Evolutionary conservation across 129 eudicot genomes (phyloP), one percentile per base, ranked within the genome.

Genomic region (Smallanthus sonchifolius): DNA sequence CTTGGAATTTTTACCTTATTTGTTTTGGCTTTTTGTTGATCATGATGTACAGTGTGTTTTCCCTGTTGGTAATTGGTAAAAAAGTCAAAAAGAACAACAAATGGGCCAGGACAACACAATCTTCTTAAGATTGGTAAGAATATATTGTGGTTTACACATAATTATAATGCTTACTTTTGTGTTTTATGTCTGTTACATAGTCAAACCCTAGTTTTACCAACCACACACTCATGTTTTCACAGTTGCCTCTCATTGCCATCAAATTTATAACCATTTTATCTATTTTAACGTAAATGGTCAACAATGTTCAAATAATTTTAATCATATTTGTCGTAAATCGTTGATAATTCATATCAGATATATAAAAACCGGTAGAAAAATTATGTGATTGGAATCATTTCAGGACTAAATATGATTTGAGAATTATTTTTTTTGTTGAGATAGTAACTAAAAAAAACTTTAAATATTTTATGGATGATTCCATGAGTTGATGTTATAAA

Each of bases 91-190:
- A 64, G 44, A 43, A 62, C 62, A 39, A 45, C 45, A 14, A 35
- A 17, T 20, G 72, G 32, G 64, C 20, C 79, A 64, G n/a, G 64
- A 48, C 79, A 75, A 75, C 65, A 75, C 28, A 62, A 64, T 36
- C 40, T 64, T 75, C 40, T 10, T 48, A 37, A 63, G 63, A 73
- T 73, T 40, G 66, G 61, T 57, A 24, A 17, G 39, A 10, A 19
- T 13, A 13, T 43, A 15, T 47, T 47, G 42, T 39, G 40, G 64
- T 56, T 39, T 57, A 57, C 77, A 39, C 56, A 57, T 39, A 55
- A 56, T 72, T 42, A 52, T 8, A 36, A 71, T 17, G 65, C 51
- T 52, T 71, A 54, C 51, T 71, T 71, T 71, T 71, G 36, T 70
- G 48, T 70, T 68, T 14, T 8, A 43, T 67, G 56, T 44, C 20